Evolutionary conservation across 2,329 filamentous ascomycete genomes (phyloP), one percentile per base, ranked within the genome.

Genomic region (Aspergillus clavatus): DNA sequence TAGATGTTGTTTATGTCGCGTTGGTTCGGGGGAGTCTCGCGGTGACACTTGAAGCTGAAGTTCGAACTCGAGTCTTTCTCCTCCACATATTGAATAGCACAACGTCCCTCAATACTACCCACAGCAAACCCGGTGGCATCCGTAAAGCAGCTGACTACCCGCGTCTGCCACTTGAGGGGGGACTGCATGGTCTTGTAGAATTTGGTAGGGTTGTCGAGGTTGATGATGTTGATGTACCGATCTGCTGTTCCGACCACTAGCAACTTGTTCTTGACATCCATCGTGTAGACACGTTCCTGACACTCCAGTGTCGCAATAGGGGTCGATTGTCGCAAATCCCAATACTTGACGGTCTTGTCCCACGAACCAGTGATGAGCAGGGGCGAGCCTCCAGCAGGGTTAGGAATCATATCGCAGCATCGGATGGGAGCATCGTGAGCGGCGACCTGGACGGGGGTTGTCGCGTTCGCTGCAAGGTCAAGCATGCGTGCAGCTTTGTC

Each of bases 1-100:
- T 90, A 93, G 58, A 97, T 93, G 62, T 91, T 93, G 58, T 87
- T 88, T 53, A 85, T 74, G 69, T 89, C 90, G 61, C 66, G 81
- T 43, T 62, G 65, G 42, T 66, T 70, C 46, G 82, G 72, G 1
- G 86, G 81, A 4, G 82, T 80, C 59, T 95, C 88, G 47, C 93
- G 89, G 69, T 98, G 93, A 71, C 93, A 98, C 72, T 97, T 97
- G 82, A 98, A 98, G 33, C 89, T 95, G 76, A 98, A 98, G 75
- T 98, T 97, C 62, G 84, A 86, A 60, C 83, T 80, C 3, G 86
- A 74, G 65, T 98, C 89, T 70, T 96, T 96, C 35, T 98, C 93
- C 61, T 98, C 91, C 27, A 96, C 89, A 60, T 98, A 97, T 66
- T 98, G 93, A 53, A 98, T 98, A 1, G 93, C 93, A 67, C 93